Base-by-base conservation (phyloP, 352 stramenopile species). In the Globisporangium cystogenes region DNA sequence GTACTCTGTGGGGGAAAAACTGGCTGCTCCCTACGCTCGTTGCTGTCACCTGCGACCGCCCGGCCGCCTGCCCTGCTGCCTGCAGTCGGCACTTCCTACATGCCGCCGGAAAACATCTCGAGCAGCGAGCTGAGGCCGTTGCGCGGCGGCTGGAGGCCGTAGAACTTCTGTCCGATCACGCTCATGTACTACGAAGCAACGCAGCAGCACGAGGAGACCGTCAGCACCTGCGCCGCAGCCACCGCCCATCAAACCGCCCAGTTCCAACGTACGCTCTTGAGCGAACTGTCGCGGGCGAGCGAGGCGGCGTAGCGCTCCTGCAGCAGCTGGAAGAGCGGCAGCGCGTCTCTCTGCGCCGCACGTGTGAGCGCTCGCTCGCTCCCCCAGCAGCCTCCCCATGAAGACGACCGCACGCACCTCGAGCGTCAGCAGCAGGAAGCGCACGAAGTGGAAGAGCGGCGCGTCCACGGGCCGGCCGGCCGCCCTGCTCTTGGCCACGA, bases 271-370 rank as follows among this genome's bases (percentile, higher is more conserved):
- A 95, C 86, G 45, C 61, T 93, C 62, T 86, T 80, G 15, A 96
- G 68, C 31, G 80, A 77, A 23, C 60, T 59, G 46, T 96, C 86
- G 40, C 86, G 82, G 49, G 77, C 77, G 44, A 96, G 67, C 44
- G 83, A 81, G 3, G 68, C 51, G 1, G 78, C 69, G 59, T 94
- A 96, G 12, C 79, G 81, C 53, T 96, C 86, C 56, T 94, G 74
- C 7, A 96, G 80, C 62, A 94, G 72, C 51, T 94, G 85, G 61
- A 93, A 96, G 15, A 96, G 70, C 10, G 86, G 82, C 18, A 93
- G 55, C 39, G 86, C 86, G 58, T 95, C 78, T 33, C 86, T 72
- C 86, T 95, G 44, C 10, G 53, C 89, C 72, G 26, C 81, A 71
- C 82, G 93, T 15, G 5, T 29, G 26, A 29, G 26, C 26, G 5